These are phyloP conservation scores for Pleodorina starrii DNA, from an alignment of 139 green algal species.

Conservation along the genomic window DNA sequence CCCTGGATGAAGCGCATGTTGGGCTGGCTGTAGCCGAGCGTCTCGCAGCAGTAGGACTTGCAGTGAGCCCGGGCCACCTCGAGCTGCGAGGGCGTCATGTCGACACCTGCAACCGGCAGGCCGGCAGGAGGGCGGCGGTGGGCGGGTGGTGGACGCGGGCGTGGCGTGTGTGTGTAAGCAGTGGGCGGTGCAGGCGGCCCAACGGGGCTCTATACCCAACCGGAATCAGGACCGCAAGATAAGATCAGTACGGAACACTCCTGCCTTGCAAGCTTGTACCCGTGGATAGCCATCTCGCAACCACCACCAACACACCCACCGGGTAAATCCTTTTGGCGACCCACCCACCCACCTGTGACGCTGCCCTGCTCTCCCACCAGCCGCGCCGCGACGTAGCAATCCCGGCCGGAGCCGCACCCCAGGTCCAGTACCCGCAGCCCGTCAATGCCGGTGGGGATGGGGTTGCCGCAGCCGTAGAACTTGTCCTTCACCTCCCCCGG, in stretches of 20 bases:
- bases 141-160: no score
- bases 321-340: no score
- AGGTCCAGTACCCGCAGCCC: slow-evolving; percentile 81
- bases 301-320: no score
- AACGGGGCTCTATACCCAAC: no score
- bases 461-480: slow-evolving; percentile 94
- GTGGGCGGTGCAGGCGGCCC: no score
- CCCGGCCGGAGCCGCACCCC: slow-evolving; percentile 89
- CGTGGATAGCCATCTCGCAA: no score
- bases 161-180: no score
- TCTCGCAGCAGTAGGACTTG: slow-evolving; percentile 77
- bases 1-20: slow-evolving; percentile 95
- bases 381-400: slow-evolving; percentile 93
- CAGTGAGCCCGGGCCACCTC: slow-evolving; percentile 78
- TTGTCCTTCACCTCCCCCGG: slow-evolving; percentile 56
- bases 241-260: no score
- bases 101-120: slow-evolving; percentile 77
- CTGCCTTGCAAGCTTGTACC: no score
- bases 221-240: no score
- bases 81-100: slow-evolving; percentile 97
- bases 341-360: slow-evolving; percentile 75
- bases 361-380: slow-evolving; percentile 89
- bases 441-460: slow-evolving; percentile 89
- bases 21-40: slow-evolving; percentile 79
- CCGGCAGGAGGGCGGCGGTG: not conserved